Base-by-base conservation (phyloP, 1,284 basidiomycete genomes). In the Somion occarium region DNA sequence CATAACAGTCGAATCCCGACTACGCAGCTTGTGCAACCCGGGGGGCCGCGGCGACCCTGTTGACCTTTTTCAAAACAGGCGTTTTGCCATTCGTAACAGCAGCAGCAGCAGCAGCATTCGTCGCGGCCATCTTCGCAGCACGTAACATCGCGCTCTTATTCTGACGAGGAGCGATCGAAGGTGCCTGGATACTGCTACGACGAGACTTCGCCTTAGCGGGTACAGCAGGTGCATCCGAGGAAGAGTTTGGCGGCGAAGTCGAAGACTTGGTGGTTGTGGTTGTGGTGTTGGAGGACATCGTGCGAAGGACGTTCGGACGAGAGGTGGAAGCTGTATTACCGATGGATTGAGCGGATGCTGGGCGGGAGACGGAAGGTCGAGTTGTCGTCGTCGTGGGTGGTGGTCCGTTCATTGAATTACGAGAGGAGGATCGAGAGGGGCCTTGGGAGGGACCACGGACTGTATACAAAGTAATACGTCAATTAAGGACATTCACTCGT, bases 111-210 rank as follows among this genome's bases (percentile, higher is more conserved):
- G 49, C 51, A 2, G 63, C 59, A 45, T 27, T 37, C 30, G 38
- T 41, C n/a, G 56, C 54, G 5, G 63, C 80, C 70, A 78, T 74
- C 69, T 88, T 88, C 55, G 82, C 83, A 12, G 76, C 79, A 22
- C 89, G 74, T 49, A 91, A 65, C n/a, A 82, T 68, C 2, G 88
- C 86, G 56, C 84, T 89, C 65, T 78, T 81, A 65, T 91, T 91
- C 51, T 74, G 78, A 46, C 86, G 74, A 4, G 88, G 88, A 2
- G 70, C 67, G 54, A 90, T 85, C 1, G 74, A 71, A 1, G 87
- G 86, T 2, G 72, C 72, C 46, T 69, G 67, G 38, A 79, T 61
- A 58, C 80, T 86, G 60, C 77, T 79, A 15, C 82, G 80, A 26
- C 68, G 72, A 15, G 59, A 67, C n/a, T 55, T 61, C 51, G 56